Conservation (phyloP, 805 yeast species). For the Wickerhamiella kurtzmanii region DNA sequence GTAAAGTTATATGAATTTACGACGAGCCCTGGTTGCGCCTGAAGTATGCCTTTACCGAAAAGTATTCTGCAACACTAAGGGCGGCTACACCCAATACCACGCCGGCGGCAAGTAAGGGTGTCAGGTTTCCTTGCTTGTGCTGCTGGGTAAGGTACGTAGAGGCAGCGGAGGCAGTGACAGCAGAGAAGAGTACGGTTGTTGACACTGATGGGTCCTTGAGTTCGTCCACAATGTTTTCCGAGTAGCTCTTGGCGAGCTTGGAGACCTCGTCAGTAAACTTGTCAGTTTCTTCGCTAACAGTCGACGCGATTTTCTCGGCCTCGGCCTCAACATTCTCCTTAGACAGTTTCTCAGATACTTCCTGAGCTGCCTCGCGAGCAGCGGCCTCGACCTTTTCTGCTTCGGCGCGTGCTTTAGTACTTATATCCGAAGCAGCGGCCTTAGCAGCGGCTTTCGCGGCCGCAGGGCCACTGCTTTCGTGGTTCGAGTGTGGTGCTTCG, state of each 20-base stretch:
- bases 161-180: conserved; percentile 21
- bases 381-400: background rate
- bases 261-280: conserved; percentile 8
- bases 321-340: background rate
- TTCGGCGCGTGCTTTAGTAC: background rate
- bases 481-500: background rate
- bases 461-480: background rate
- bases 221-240: conserved; percentile 18
- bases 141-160: conserved; percentile 21
- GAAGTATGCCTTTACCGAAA: conserved; percentile 21
- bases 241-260: conserved; percentile 13
- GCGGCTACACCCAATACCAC: conserved; percentile 21
- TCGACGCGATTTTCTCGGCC: background rate
- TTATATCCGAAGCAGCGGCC: background rate
- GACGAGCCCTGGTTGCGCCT: conserved; percentile 12
- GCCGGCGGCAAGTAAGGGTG: conserved; percentile 15
- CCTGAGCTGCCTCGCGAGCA: background rate
- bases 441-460: background rate
- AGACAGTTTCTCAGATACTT: background rate
- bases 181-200: conserved; percentile 20
- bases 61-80: conserved; percentile 20
- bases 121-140: conserved; percentile 20
- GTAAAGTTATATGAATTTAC: background rate
- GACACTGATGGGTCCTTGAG: conserved; percentile 20
- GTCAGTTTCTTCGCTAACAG: conserved; percentile 6